These are phyloP conservation scores for Xylaria hypoxylon DNA, from an alignment of 2,329 filamentous ascomycete genomes.

Conservation along the genomic window DNA sequence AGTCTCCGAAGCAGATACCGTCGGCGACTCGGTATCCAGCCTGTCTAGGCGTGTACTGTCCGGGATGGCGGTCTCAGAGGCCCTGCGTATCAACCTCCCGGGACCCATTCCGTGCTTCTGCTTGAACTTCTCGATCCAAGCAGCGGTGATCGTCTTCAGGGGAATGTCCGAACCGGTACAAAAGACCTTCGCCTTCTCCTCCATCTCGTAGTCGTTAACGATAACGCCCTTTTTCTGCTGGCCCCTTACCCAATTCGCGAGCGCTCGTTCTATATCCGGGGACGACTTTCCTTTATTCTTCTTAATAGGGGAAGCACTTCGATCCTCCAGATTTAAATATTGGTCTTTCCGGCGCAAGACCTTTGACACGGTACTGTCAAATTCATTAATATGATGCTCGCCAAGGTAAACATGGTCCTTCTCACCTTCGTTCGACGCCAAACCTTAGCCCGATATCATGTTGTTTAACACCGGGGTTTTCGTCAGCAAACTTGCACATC, in stretches of 20 bases:
- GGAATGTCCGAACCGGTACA: constrained; percentile 78
- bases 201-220: constrained; percentile 83
- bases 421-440: constrained; percentile 96
- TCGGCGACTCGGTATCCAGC: constrained; percentile 65
- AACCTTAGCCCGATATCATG: constrained; percentile 96
- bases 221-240: constrained; percentile 79
- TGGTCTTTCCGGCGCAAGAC: constrained; percentile 95
- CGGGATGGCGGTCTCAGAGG: constrained; percentile 77
- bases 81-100: constrained; percentile 64
- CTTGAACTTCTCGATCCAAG: constrained; percentile 96
- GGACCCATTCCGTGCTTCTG: constrained; percentile 76
- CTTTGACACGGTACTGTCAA: constrained; percentile 92
- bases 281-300: constrained; percentile 82
- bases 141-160: constrained; percentile 75
- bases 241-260: constrained; percentile 88
- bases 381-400: constrained; percentile 46
- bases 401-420: constrained; percentile 31
- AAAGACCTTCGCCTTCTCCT: constrained; percentile 86
- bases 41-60: constrained; percentile 70
- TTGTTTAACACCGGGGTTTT: constrained; percentile 91
- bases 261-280: constrained; percentile 90
- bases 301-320: constrained; percentile 82
- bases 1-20: constrained; percentile 69
- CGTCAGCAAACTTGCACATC: constrained; percentile 95
- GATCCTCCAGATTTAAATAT: constrained; percentile 85